Conservation (phyloP, 176 grass and related monocot genomes). For the Phoenix dactylifera region DNA sequence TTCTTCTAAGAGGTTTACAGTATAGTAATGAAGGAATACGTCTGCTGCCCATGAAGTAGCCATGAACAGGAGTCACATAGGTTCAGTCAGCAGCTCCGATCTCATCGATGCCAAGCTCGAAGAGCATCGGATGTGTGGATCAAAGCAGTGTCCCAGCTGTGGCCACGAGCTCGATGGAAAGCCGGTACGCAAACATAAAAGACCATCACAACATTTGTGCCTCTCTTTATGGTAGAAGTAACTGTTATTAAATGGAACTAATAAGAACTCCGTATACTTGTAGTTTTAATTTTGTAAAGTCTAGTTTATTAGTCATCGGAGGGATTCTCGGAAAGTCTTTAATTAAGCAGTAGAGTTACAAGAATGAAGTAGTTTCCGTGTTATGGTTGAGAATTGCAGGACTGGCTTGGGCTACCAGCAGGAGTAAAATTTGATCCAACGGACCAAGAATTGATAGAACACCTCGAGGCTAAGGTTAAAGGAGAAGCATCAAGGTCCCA, state of each 20-base stretch:
- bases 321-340: too few relatives aligned
- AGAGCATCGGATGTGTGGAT: constrained; percentile 49
- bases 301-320: too few relatives aligned
- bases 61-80: constrained; percentile 11
- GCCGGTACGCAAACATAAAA: constrained; percentile 22
- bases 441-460: constrained; percentile 90
- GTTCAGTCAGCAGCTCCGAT: constrained; percentile 14
- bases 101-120: constrained; percentile 35
- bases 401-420: constrained; percentile 61
- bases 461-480: constrained; percentile 72
- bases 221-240: too few relatives aligned
- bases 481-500: constrained; percentile 28
- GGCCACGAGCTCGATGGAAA: constrained; percentile 51
- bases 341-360: too few relatives aligned
- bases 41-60: constrained; percentile 4
- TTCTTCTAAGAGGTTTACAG: too few relatives aligned
- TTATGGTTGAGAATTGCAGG: constrained; percentile 23
- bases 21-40: background rate
- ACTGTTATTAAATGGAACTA: too few relatives aligned
- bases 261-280: too few relatives aligned
- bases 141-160: constrained; percentile 60
- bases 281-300: too few relatives aligned
- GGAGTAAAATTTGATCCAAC: constrained; percentile 93
- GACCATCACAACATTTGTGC: too few relatives aligned
- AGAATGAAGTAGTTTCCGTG: too few relatives aligned